phyloP scores from a whole-genome alignment of 305 asterid species.

The Fraxinus baroniana region DNA sequence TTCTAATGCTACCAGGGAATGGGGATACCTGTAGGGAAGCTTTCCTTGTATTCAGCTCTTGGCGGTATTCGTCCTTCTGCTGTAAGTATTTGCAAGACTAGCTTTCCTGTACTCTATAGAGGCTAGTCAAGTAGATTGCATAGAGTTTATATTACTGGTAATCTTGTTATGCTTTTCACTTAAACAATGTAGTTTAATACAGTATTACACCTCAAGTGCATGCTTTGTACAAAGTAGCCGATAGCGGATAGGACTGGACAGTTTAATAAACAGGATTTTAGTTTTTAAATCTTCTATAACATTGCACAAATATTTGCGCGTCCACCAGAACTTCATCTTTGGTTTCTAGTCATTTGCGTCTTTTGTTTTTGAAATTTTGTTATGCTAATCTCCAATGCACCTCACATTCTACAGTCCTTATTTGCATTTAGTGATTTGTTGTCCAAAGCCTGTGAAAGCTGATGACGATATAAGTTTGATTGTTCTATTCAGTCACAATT shows the following conservation, averaged over 20 bases:
- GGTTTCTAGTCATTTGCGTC: background rate
- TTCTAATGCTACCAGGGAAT: conserved; percentile 64
- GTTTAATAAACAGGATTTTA: background rate
- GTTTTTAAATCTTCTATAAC: background rate
- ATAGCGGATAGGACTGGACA: background rate
- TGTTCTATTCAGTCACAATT: background rate
- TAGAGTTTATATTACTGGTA: background rate
- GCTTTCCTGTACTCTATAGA: conserved; percentile 12
- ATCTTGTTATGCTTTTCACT: conserved; percentile 23
- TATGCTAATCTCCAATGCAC: background rate
- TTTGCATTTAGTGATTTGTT: background rate
- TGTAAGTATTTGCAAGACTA: conserved; percentile 49
- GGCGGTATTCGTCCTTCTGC: conserved; percentile 98
- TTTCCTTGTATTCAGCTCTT: conserved; percentile 89
- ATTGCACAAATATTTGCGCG: background rate
- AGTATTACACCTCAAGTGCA: background rate
- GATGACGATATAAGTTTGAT: background rate
- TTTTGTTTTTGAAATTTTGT: background rate
- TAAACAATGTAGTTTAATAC: background rate
- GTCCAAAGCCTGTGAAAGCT: background rate
- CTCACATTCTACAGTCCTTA: background rate
- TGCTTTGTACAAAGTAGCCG: background rate
- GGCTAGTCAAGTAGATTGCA: background rate
- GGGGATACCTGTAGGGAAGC: conserved; percentile 98
- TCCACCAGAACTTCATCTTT: background rate